Conservation (phyloP, 495 filamentous ascomycete genomes). For the Glarea lozoyensis region DNA sequence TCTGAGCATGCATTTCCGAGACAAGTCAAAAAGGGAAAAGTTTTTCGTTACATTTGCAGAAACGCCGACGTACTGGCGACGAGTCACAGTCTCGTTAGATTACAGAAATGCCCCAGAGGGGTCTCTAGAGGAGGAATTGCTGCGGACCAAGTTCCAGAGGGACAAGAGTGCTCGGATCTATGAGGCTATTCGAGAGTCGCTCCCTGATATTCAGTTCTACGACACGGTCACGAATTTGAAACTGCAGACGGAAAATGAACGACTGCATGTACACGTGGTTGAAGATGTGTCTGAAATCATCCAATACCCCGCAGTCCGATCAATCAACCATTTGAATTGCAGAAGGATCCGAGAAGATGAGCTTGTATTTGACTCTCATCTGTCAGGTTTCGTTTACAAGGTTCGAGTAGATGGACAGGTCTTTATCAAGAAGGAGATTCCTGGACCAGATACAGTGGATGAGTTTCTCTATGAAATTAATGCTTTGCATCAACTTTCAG, state of each 20-base stretch:
- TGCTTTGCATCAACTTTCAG: constrained; percentile 70
- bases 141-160: constrained; percentile 69
- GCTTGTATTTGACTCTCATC: constrained; percentile 78
- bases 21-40: constrained; percentile 90
- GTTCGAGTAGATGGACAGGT: constrained; percentile 57
- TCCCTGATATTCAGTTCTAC: constrained; percentile 89
- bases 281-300: constrained; percentile 96
- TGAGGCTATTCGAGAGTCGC: constrained; percentile 87
- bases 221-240: constrained; percentile 94
- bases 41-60: constrained; percentile 96
- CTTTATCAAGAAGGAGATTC: constrained; percentile 97
- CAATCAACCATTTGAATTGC: constrained; percentile 68
- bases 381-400: constrained; percentile 97
- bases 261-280: constrained; percentile 95
- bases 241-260: constrained; percentile 79
- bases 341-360: constrained; percentile 59
- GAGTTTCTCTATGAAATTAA: constrained; percentile 98
- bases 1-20: constrained; percentile 96
- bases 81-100: constrained; percentile 89
- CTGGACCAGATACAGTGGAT: constrained; percentile 89
- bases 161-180: constrained; percentile 95
- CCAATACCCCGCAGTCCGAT: constrained; percentile 66
- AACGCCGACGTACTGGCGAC: constrained; percentile 65
- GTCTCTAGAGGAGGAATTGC: constrained; percentile 79
- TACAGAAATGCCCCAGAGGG: constrained; percentile 74